Evolutionary conservation across 148 eudicot genomes (phyloP).

Genomic region (Silene latifolia): DNA sequence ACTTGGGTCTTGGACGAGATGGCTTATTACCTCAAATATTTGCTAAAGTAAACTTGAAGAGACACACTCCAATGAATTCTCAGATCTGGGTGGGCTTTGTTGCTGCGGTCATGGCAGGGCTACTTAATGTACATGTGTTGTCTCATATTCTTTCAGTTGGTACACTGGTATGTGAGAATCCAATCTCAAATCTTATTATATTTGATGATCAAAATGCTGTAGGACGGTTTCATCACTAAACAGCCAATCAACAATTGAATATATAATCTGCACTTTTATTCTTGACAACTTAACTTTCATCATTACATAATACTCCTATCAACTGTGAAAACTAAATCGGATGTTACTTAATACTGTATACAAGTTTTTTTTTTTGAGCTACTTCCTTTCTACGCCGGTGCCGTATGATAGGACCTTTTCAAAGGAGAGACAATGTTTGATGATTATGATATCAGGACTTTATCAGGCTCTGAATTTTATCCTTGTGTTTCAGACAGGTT

Average conservation of each 20-base stretch:
- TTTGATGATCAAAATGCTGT: not conserved
- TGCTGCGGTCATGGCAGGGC: constrained; percentile 80
- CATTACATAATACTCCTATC: not conserved
- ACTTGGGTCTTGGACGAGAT: constrained; percentile 97
- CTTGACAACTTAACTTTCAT: not conserved
- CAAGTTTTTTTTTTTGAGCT: not conserved
- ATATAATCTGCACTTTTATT: not conserved
- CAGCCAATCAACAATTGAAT: not conserved
- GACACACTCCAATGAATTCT: constrained; percentile 84
- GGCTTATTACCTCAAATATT: constrained; percentile 78
- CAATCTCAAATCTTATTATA: not conserved
- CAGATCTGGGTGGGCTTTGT: constrained; percentile 94
- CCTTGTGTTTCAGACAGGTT: constrained; percentile 72
- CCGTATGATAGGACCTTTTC: not conserved
- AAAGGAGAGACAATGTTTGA: not conserved
- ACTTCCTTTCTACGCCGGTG: not conserved
- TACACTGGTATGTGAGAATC: constrained; percentile 62
- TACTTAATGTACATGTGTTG: constrained; percentile 77
- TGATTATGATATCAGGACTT: constrained; percentile 8
- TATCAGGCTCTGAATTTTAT: constrained; percentile 4
- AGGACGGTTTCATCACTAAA: not conserved
- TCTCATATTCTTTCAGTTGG: constrained; percentile 96
- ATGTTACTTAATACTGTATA: not conserved
- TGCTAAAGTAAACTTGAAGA: constrained; percentile 68
- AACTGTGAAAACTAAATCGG: not conserved